Conservation (phyloP, 805 yeast genomes). For the Cyberlindnera euphorbiiphila region DNA sequence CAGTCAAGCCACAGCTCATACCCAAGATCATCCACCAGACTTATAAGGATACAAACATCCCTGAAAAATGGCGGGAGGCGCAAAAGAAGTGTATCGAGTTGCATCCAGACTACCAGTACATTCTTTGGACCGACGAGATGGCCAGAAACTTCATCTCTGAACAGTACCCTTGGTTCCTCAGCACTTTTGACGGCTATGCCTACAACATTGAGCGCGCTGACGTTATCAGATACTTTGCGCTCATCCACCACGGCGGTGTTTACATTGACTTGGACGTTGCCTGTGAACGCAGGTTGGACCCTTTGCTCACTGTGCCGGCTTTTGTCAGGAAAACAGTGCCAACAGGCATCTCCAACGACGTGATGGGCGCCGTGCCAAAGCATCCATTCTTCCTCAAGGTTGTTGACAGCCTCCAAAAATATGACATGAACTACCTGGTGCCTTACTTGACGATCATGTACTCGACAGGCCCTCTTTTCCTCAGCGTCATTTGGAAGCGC, state of each 20-base stretch:
- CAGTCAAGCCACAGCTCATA: conserved; percentile 51
- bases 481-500: conserved; percentile 83
- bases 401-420: conserved; percentile 57
- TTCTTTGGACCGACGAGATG: conserved; percentile 86
- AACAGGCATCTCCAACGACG: conserved; percentile 89
- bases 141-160: conserved; percentile 73
- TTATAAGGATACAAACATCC: conserved; percentile 73
- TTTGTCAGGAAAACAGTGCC: conserved; percentile 86
- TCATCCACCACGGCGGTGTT: conserved; percentile 82
- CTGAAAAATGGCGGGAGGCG: conserved; percentile 76
- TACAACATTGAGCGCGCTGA: conserved; percentile 89
- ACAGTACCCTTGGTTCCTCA: conserved; percentile 82
- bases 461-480: conserved; percentile 86
- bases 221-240: conserved; percentile 81
- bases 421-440: conserved; percentile 70
- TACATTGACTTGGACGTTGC: conserved; percentile 91
- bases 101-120: conserved; percentile 86
- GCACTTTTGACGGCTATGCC: conserved; percentile 70
- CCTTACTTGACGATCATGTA: conserved; percentile 92
- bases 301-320: conserved; percentile 76
- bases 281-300: conserved; percentile 74
- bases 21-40: conserved; percentile 95
- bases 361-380: conserved; percentile 82
- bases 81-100: conserved; percentile 71
- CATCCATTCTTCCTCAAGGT: conserved; percentile 82